phyloP scores from a whole-genome alignment of 495 filamentous ascomycete species.

The Copromyces sp. region DNA sequence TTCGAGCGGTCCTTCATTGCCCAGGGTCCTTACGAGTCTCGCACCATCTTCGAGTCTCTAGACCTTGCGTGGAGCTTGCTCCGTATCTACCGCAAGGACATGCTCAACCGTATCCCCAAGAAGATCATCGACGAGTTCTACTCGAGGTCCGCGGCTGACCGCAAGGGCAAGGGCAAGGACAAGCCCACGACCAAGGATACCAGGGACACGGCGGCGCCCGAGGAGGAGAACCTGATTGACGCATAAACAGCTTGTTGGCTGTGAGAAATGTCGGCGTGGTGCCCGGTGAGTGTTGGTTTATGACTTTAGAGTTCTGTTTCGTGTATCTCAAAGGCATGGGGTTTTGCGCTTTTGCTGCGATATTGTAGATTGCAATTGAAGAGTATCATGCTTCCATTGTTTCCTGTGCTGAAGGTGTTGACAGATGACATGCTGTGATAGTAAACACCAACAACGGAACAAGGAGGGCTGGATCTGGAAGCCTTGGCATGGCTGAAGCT shows the following conservation, averaged over 20 bases:
- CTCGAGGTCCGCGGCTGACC: constrained; percentile 47
- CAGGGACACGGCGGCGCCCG: constrained; percentile 37
- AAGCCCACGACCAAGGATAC: constrained; percentile 49
- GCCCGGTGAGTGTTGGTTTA: constrained; percentile 1
- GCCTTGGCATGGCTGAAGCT: background rate
- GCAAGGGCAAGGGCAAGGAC: constrained; percentile 48
- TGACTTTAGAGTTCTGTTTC: constrained; percentile 7
- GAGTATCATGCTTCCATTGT: constrained; percentile 3
- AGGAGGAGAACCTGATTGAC: constrained; percentile 61
- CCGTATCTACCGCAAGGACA: constrained; percentile 91
- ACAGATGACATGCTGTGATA: background rate
- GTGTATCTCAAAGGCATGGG: constrained; percentile 12
- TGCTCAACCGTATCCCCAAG: constrained; percentile 94
- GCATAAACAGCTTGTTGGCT: constrained; percentile 29
- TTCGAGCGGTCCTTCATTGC: constrained; percentile 91
- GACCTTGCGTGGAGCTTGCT: constrained; percentile 95
- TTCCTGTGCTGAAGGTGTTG: background rate
- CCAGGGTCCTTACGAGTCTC: constrained; percentile 84
- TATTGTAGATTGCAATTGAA: constrained; percentile 18
- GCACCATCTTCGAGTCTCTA: constrained; percentile 81
- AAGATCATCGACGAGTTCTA: constrained; percentile 92
- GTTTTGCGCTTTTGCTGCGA: constrained; percentile 3
- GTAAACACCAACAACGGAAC: background rate
- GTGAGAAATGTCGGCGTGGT: constrained; percentile 3
- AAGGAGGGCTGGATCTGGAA: background rate